Base-by-base conservation (phyloP, 2,329 filamentous ascomycete species). In the Teratosphaeria viscida region DNA sequence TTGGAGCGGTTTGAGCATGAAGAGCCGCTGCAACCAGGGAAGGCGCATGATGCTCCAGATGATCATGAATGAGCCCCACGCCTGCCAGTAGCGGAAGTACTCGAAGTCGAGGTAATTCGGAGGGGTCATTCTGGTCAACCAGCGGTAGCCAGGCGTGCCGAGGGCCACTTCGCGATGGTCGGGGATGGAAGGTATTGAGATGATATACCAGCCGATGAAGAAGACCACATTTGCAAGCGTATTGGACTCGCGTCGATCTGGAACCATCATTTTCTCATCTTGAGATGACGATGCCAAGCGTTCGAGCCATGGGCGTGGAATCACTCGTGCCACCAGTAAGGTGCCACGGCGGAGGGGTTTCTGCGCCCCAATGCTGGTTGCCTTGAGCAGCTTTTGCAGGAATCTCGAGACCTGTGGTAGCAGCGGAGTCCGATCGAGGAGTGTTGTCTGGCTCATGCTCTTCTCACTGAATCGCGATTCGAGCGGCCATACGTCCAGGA, bases 141-240 rank as follows among this genome's bases (percentile, higher is more conserved):
- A 82, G 61, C 78, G 77, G 82, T 83, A 87, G 2, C 85, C 84
- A 0, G 81, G 78, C 12, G 79, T 83, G 29, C 76, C 75, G n/a
- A 75, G 72, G 1, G 87, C 71, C 5, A 78, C 68, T 3, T 77
- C 66, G 4, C 82, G 60, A n/a, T 81, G 73, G 53, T 75, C 78
- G 79, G 85, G 82, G 16, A 84, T 83, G n/a, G 58, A 19, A 3
- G 60, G 60, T 52, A 60, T 53, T 2, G 55, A 59, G 11, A 63
- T 27, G 8, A 61, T n/a, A 49, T 61, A 63, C 61, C 61, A 63
- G 0, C 77, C 72, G 12, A 80, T 70, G 66, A 86, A 86, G 68
- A 84, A 75, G n/a, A 81, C 75, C 6, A 19, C n/a, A 19, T 4
- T 49, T 10, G 43, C 43, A 16, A 49, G 6, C 43, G 63, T 79